Conservation (phyloP, 2,329 filamentous ascomycete species). For the Neofusicoccum sp. region DNA sequence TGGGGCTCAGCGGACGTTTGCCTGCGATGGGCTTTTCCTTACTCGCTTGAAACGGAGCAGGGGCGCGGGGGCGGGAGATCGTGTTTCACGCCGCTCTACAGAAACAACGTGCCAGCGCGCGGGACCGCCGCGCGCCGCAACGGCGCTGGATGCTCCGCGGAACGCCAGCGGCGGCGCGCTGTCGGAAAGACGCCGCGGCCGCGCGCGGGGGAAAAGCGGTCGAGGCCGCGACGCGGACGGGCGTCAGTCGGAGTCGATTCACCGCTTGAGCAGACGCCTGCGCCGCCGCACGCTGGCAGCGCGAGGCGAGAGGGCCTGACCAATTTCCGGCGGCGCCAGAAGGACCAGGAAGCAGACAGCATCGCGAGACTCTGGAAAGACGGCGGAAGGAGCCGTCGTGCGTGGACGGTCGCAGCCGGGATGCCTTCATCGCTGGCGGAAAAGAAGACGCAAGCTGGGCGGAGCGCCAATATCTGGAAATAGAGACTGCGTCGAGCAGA, state of each 20-base stretch:
- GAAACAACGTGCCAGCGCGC: background rate
- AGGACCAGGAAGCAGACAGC: background rate
- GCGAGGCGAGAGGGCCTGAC: background rate
- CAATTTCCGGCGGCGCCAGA: conserved; percentile 1
- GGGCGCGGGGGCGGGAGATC: conserved; percentile 11
- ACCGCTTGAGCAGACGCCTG: background rate
- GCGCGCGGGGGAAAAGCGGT: background rate
- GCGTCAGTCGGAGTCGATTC: background rate
- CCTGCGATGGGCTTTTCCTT: background rate
- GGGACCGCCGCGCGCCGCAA: background rate
- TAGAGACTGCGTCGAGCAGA: background rate
- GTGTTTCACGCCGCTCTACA: conserved; percentile 9
- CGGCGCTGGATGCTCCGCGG: background rate
- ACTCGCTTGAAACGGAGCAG: conserved; percentile 14
- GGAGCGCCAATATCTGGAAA: background rate
- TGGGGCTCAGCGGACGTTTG: conserved; percentile 12
- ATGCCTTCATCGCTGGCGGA: background rate
- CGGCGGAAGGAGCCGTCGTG: background rate
- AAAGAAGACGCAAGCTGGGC: background rate
- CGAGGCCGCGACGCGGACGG: background rate
- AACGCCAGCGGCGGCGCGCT: background rate
- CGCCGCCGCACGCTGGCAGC: background rate
- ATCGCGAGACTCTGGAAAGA: background rate
- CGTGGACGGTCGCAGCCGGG: background rate
- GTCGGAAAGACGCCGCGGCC: background rate